Percentiles rank a stretch among this genome's conserved stretches.
These are phyloP conservation scores for Solanum gandarillasii DNA, from an alignment of 257 asterid genomes.

Conservation along the genomic window DNA sequence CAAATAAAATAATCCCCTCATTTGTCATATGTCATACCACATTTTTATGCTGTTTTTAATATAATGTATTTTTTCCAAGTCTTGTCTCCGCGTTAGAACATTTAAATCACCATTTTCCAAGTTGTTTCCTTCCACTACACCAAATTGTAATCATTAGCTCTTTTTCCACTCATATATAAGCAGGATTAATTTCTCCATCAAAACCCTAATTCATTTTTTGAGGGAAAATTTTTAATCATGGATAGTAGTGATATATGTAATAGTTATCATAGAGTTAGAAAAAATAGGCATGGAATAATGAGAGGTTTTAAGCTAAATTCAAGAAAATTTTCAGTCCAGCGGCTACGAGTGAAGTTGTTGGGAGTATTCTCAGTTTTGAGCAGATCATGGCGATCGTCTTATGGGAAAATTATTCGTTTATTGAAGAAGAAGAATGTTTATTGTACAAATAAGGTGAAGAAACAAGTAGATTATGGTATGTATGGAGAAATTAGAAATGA, in stretches of 20 bases:
- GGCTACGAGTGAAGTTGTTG: slow-evolving; percentile 23
- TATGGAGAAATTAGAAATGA: background rate
- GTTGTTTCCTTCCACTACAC: slow-evolving; percentile 3
- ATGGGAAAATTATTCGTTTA: background rate
- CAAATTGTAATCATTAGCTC: slow-evolving; percentile 1
- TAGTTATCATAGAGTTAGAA: slow-evolving; percentile 15
- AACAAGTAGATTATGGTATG: slow-evolving; percentile 1
- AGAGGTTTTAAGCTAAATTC: slow-evolving; percentile 29
- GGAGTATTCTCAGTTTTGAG: background rate
- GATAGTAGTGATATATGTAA: background rate
- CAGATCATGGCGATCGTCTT: slow-evolving; percentile 1
- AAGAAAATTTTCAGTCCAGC: slow-evolving; percentile 22
- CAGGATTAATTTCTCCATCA: background rate
- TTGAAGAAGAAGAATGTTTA: background rate
- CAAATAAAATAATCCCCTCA: background rate
- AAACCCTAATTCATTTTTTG: background rate
- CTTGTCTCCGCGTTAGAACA: slow-evolving; percentile 8
- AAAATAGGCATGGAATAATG: background rate
- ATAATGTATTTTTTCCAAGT: background rate
- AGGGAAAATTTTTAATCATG: background rate
- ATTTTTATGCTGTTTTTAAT: background rate
- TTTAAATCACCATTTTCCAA: slow-evolving; percentile 3
- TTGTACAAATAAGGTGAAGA: background rate
- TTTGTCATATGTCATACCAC: background rate
- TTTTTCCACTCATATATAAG: background rate